Base-by-base conservation (phyloP, 2,329 filamentous ascomycete species). In the Paecilomyces formosus region DNA sequence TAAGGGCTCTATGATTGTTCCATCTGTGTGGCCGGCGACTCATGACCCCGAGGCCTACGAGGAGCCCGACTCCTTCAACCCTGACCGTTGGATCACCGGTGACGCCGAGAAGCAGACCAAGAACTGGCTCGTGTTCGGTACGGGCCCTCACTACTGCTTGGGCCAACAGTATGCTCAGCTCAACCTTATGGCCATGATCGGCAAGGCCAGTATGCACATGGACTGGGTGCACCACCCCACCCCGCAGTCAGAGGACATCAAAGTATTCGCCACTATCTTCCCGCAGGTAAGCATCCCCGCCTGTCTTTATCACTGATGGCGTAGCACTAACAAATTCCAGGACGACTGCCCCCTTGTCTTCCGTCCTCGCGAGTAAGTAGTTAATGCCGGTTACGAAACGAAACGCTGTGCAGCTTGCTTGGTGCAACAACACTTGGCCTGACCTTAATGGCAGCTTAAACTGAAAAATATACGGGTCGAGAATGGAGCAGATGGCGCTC, bases 241-340 rank as follows among this genome's bases (percentile, higher is more conserved):
- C 11, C 85, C 89, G 0, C 70, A 81, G 60, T 96, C 90, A 0
- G 94, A 99, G 78, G 88, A 96, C 76, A 97, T 99, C 76, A 93
- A 96, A 80, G 93, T 97, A 65, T 99, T 97, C 78, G 94, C 94
- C 49, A 97, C 92, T 28, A 96, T 99, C 67, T 99, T 99, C 83
- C 94, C 94, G 58, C 88, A 89, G 88, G 92, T 95, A 78, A 75
- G 87, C 78, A 55, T 45, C 6, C 55, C 28, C 50, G 60, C 63
- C 58, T 57, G 62, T 31, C 50, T 57, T 3, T 35, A 21, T 24
- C 56, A 9, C 6, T 7, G n/a, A 9, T 60, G 18, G 28, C 57
- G 56, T 45, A 15, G 58, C 60, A 57, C 65, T 66, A 62, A 70
- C 58, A 60, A 13, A 55, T 66, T 72, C 3, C 63, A 93, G 89